Conservation (phyloP, 257 asterid species). For the Orobanche coerulescens region DNA sequence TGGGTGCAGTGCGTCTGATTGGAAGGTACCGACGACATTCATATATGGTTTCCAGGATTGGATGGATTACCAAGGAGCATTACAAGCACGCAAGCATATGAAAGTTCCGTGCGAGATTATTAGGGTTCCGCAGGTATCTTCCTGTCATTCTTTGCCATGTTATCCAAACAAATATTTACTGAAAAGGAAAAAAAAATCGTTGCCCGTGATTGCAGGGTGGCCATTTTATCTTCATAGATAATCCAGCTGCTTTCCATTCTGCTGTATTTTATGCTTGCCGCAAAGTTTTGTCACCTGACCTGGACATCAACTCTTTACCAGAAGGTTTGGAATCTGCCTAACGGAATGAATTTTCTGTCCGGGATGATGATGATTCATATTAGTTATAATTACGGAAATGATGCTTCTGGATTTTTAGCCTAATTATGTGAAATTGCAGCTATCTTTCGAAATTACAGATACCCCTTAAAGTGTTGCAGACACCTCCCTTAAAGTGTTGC, state of each 20-base stretch:
- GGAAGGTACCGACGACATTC: slow-evolving; percentile 79
- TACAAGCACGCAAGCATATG: slow-evolving; percentile 59
- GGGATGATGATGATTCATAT: neutral
- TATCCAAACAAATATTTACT: neutral
- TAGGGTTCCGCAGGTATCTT: slow-evolving; percentile 58
- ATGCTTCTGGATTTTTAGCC: no score
- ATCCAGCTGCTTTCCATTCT: slow-evolving; percentile 51
- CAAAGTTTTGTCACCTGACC: slow-evolving; percentile 33
- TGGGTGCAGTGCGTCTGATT: slow-evolving; percentile 53
- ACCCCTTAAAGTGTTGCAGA: no score
- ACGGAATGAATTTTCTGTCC: neutral
- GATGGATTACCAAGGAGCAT: slow-evolving; percentile 70
- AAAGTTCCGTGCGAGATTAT: slow-evolving; percentile 70
- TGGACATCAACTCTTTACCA: slow-evolving; percentile 30
- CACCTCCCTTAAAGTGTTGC: no score
- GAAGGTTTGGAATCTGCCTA: slow-evolving; percentile 44
- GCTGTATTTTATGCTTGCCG: slow-evolving; percentile 58
- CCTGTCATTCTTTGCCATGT: slow-evolving; percentile 2
- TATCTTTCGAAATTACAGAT: no score
- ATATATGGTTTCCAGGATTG: slow-evolving; percentile 64
- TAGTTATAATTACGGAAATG: neutral
- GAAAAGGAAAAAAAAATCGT: neutral
- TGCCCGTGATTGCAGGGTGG: slow-evolving; percentile 44
- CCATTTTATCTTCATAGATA: slow-evolving; percentile 65
- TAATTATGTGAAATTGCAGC: no score